A percentile compares a stretch with the other conserved stretches of the same genome.
Evolutionary conservation across 208 protist species (phyloP).

Genomic region (Leishmania major): DNA sequence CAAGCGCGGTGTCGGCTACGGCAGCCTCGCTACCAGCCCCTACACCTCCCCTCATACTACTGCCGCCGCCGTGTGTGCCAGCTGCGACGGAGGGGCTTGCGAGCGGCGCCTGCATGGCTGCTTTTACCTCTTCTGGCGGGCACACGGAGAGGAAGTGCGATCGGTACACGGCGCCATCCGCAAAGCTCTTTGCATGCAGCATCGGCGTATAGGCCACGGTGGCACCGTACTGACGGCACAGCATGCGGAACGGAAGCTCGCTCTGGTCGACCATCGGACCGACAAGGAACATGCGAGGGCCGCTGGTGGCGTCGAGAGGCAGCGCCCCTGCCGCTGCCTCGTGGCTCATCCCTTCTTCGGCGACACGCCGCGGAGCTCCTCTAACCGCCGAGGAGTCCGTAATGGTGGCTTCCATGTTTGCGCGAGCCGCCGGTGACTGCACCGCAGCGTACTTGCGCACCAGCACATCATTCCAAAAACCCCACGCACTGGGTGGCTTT

Average conservation of each 20-base stretch:
- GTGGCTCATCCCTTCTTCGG: neutral
- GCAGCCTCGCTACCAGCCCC: neutral
- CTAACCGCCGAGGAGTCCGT: neutral
- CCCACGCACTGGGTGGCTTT: conserved; percentile 54
- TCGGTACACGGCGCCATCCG: conserved; percentile 59
- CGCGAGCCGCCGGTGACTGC: conserved; percentile 25
- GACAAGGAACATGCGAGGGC: conserved; percentile 59
- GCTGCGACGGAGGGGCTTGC: neutral
- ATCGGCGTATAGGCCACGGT: conserved; percentile 91
- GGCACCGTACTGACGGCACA: conserved; percentile 84
- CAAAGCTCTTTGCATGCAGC: conserved; percentile 79
- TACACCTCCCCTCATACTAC: neutral
- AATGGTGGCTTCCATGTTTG: conserved; percentile 15
- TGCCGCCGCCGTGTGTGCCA: neutral
- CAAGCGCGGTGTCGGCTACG: conserved; percentile 20
- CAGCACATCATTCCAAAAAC: conserved; percentile 70
- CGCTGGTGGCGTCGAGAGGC: neutral
- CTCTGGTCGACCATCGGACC: conserved; percentile 95
- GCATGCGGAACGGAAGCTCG: conserved; percentile 90
- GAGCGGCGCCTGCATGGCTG: conserved; percentile 9
- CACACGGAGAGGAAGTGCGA: conserved; percentile 59
- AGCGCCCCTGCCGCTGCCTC: neutral
- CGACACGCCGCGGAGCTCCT: neutral
- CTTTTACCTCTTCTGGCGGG: conserved; percentile 24
- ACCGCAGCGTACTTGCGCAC: conserved; percentile 48